Conservation (phyloP, 2,329 filamentous ascomycete genomes). For the Coniochaeta sp. region DNA sequence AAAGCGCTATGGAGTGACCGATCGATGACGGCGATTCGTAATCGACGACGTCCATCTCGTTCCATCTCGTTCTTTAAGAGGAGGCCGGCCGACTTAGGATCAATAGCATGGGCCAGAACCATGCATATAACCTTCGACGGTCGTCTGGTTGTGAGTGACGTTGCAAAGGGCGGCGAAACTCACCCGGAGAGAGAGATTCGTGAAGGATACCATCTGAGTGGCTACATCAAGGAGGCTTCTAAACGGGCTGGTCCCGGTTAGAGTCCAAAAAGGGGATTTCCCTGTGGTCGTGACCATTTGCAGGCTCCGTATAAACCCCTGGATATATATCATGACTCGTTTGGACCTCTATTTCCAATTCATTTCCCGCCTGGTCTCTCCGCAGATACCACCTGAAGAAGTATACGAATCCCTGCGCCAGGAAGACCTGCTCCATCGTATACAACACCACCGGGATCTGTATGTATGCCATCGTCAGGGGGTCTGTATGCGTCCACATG, state of each 20-base stretch:
- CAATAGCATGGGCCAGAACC: too few species aligned
- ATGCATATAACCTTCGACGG: too few species aligned
- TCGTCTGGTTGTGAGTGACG: too few species aligned
- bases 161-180: too few species aligned
- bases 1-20: too few species aligned
- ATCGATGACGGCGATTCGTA: too few species aligned
- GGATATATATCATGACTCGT: not conserved
- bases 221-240: not conserved
- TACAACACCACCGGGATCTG: constrained; percentile 59
- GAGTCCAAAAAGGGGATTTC: not conserved
- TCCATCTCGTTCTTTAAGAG: too few species aligned
- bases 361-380: constrained; percentile 8
- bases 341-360: not conserved
- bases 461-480: constrained; percentile 47
- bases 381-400: constrained; percentile 38
- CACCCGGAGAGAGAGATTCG: not conserved
- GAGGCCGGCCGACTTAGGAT: too few species aligned
- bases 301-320: not conserved
- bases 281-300: not conserved
- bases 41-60: too few species aligned
- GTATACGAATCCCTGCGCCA: constrained; percentile 36
- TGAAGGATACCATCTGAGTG: not conserved
- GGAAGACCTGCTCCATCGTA: constrained; percentile 47
- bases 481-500: constrained; percentile 54
- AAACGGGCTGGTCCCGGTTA: not conserved